Evolutionary conservation across 139 green algal genomes (phyloP).

Genomic region (Haematococcus lacustris): DNA sequence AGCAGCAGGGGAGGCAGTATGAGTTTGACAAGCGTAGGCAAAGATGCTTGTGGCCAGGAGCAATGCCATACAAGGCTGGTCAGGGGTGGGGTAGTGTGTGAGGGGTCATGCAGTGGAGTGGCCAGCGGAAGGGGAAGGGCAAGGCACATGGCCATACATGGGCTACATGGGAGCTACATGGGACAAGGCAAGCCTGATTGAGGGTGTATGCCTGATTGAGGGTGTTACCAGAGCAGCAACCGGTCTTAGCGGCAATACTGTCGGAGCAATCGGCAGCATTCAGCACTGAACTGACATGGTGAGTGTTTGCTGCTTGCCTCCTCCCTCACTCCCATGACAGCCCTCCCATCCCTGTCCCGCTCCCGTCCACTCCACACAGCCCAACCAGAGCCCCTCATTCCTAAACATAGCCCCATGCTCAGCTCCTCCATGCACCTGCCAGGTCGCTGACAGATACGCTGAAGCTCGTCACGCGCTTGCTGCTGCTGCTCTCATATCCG

Average conservation of each 20-base stretch:
- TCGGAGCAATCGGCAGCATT: background rate
- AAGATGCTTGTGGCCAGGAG: background rate
- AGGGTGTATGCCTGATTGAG: too few species aligned
- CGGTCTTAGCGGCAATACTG: too few species aligned
- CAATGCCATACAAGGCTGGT: background rate
- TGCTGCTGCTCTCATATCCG: slow-evolving; percentile 76
- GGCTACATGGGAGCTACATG: slow-evolving; percentile 7
- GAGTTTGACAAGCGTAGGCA: slow-evolving; percentile 8
- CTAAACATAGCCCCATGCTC: too few species aligned
- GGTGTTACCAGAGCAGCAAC: too few species aligned
- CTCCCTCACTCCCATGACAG: background rate
- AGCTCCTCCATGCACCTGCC: too few species aligned
- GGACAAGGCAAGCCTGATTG: background rate
- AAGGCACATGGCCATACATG: too few species aligned
- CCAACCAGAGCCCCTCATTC: too few species aligned
- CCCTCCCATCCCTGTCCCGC: background rate
- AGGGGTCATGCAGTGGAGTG: too few species aligned
- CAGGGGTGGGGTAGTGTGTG: background rate
- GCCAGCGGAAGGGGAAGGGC: too few species aligned
- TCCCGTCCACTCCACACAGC: background rate
- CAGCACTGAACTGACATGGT: too few species aligned
- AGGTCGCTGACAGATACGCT: slow-evolving; percentile 82
- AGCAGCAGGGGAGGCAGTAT: background rate
- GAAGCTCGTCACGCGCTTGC: slow-evolving; percentile 76
- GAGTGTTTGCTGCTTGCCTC: too few species aligned